A percentile compares a stretch with the other conserved stretches of the same genome.
These are phyloP conservation scores for Fusarium sp. DNA, from an alignment of 2,329 filamentous ascomycete species.

Conservation along the genomic window DNA sequence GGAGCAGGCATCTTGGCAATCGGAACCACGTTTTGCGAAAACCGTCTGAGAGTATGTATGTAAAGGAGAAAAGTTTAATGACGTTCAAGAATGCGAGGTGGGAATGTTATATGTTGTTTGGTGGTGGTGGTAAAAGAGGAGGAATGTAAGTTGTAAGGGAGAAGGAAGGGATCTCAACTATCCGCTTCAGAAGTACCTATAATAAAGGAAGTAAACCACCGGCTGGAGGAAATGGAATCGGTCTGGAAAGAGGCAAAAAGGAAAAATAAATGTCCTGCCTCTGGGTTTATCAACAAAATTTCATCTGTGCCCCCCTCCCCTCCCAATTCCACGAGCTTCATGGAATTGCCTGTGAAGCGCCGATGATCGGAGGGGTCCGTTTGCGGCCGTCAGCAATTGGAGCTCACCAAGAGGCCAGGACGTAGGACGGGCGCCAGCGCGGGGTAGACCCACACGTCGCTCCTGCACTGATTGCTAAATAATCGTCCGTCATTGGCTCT, in stretches of 20 bases:
- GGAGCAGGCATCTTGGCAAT: conserved; percentile 79
- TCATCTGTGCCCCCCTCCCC: conserved; percentile 35
- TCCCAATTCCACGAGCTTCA: conserved; percentile 46
- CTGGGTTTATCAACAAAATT: conserved; percentile 50
- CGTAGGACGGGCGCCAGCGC: conserved; percentile 44
- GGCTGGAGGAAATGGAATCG: conserved; percentile 15
- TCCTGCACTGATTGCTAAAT: conserved; percentile 52
- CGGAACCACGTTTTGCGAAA: conserved; percentile 10
- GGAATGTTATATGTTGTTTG: conserved; percentile 6
- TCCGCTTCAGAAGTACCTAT: not conserved
- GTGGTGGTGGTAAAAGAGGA: conserved; percentile 8
- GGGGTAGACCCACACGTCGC: conserved; percentile 48
- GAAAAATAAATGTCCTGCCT: conserved; percentile 35
- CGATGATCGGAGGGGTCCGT: conserved; percentile 52
- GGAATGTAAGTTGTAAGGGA: conserved; percentile 4
- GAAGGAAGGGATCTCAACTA: conserved; percentile 22
- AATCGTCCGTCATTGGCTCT: conserved; percentile 42
- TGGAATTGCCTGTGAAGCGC: conserved; percentile 42
- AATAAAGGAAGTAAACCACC: conserved; percentile 4
- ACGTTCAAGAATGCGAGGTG: conserved; percentile 12
- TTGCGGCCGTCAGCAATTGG: conserved; percentile 47
- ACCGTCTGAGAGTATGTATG: not conserved
- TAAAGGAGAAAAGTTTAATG: not conserved
- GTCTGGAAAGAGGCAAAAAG: conserved; percentile 24
- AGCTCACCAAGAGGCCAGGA: conserved; percentile 44